Evolutionary conservation across 371 early-diverging fungal genomes (phyloP), one percentile per base, ranked within the genome.

Genomic region (Apophysomyces variabilis): DNA sequence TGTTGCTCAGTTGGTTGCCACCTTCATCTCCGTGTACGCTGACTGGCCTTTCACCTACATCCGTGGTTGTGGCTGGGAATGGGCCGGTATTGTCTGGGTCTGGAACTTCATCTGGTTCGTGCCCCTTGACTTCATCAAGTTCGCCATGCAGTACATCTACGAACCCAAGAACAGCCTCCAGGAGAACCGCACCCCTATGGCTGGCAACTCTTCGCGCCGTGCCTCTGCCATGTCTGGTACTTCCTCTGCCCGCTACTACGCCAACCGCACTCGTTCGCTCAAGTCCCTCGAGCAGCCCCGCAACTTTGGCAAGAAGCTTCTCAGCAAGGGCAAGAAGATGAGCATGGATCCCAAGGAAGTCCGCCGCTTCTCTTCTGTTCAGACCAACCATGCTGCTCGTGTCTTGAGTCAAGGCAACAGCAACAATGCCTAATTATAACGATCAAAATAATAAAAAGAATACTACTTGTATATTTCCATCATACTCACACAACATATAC

Each of bases 101-200:
- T 90, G 89, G 89, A 89, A 90, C 85, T 84, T 90, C 60, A 72
- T 90, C 68, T 90, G 91, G 91, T 90, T 88, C 75, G 62, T 89
- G 57, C 91, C 91, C 46, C 71, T 90, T 66, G 91, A 90, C 74
- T 84, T 89, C 64, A 75, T 89, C 86, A 90, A 90, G 85, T 91
- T 91, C 68, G 88, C 70, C 69, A 87, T 91, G 80, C 88, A 86
- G 63, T 64, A 65, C 44, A 6, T 75, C 70, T 85, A 84, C 77
- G 85, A 79, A 73, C 87, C 82, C 73, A 79, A 74, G 74, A 76
- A 76, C 69, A 67, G 75, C 44, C 64, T 77, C 45, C 65, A 64
- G 65, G 74, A 76, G 50, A 57, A 61, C 70, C 75, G 73, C 72
- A 64, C 64, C 46, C 71, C 80, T 38, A 70, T 72, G 68, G 70